A percentile compares a stretch with the other conserved stretches of the same genome.
Conservation (phyloP, 2,329 filamentous ascomycete species). For the Microdochium trichocladiopsis region DNA sequence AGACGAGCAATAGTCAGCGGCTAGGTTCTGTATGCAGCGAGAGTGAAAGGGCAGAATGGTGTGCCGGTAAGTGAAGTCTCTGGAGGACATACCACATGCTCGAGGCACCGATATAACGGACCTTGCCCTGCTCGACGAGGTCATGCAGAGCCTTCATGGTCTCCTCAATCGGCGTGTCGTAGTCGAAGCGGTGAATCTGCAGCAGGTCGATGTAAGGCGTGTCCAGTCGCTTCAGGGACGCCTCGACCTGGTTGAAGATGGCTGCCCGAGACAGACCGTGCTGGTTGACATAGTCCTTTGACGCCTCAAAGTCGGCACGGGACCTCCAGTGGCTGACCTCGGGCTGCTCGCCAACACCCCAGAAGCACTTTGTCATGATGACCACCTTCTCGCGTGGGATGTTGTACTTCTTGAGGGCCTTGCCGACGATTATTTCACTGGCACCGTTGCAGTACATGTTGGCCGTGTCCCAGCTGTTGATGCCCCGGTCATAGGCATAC, state of each 20-base stretch:
- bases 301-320: slow-evolving; percentile 11
- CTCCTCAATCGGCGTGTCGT: slow-evolving; percentile 45
- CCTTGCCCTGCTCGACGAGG: slow-evolving; percentile 49
- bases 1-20: background rate
- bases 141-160: slow-evolving; percentile 58
- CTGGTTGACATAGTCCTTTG: slow-evolving; percentile 32
- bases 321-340: slow-evolving; percentile 18
- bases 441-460: slow-evolving; percentile 57
- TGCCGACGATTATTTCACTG: slow-evolving; percentile 59
- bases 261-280: slow-evolving; percentile 24
- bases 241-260: slow-evolving; percentile 31
- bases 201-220: slow-evolving; percentile 34
- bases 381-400: slow-evolving; percentile 61
- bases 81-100: slow-evolving; percentile 32
- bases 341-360: slow-evolving; percentile 25
- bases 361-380: slow-evolving; percentile 52
- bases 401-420: slow-evolving; percentile 56
- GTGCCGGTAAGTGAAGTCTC: background rate
- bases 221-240: slow-evolving; percentile 32
- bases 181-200: slow-evolving; percentile 56
- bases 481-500: slow-evolving; percentile 53
- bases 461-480: slow-evolving; percentile 52
- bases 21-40: background rate
- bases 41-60: background rate
- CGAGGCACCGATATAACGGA: slow-evolving; percentile 44